A percentile compares a stretch with the other conserved stretches of the same genome.
Evolutionary conservation across 371 early-diverging fungal genomes (phyloP).

Genomic region (Lichtheimia corymbifera): DNA sequence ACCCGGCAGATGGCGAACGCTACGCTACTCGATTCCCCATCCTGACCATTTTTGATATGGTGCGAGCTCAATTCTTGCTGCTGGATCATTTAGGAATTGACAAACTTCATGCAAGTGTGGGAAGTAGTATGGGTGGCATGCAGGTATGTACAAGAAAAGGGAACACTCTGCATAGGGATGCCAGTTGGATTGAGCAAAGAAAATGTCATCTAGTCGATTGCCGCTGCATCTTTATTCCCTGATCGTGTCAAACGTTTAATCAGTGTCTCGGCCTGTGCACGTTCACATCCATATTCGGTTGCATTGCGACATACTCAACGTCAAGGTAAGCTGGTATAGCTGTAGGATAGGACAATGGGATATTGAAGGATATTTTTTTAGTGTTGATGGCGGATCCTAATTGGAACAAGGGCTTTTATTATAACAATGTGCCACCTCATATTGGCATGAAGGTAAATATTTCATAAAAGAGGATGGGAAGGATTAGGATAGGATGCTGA

Average conservation of each 20-base stretch:
- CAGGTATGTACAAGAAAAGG: conserved; percentile 47
- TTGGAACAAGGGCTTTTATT: conserved; percentile 93
- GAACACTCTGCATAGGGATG: background rate
- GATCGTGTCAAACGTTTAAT: conserved; percentile 81
- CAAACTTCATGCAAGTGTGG: conserved; percentile 87
- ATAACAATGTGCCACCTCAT: conserved; percentile 88
- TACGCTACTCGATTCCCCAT: conserved; percentile 93
- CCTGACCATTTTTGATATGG: conserved; percentile 93
- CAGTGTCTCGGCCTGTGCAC: conserved; percentile 88
- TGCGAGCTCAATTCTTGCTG: conserved; percentile 88
- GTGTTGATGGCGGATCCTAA: conserved; percentile 94
- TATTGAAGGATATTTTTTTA: conserved; percentile 14
- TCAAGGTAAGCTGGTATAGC: conserved; percentile 53
- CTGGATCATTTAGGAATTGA: conserved; percentile 81
- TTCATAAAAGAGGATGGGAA: background rate
- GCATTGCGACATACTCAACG: conserved; percentile 90
- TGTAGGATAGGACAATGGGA: background rate
- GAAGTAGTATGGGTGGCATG: conserved; percentile 96
- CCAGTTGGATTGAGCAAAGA: background rate
- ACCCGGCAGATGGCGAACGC: conserved; percentile 68
- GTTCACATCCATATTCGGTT: conserved; percentile 95
- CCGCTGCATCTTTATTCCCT: conserved; percentile 82
- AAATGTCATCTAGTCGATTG: conserved; percentile 58
- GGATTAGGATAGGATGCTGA: background rate
- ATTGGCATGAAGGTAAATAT: conserved; percentile 85